Base-by-base conservation (phyloP, 192 early-diverging fungal species). In the Pilaira anomala region DNA sequence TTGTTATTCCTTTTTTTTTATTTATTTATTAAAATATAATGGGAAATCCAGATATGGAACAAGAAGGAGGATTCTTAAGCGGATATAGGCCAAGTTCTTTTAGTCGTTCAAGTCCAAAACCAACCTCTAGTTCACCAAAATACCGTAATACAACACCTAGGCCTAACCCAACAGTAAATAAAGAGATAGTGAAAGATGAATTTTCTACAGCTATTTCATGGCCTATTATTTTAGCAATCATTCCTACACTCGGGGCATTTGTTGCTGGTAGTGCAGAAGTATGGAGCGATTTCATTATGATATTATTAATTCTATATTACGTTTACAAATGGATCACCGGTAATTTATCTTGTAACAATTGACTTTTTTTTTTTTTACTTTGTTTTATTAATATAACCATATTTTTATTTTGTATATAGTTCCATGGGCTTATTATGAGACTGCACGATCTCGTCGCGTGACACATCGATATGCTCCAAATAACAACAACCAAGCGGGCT, bases 261-360 rank as follows among this genome's bases (percentile, higher is more conserved):
- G 33, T 85, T 48, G 80, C 76, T 59, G 83, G 83, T 21, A 83
- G 77, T 62, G 77, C 81, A 11, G 83, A 85, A 54, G 69, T 83
- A 49, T 85, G 79, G 76, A 80, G 79, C 49, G 83, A 85, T 66
- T 81, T 85, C 19, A 60, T 85, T 28, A 76, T 82, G 45, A 69
- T 85, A n/a, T 39, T 78, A n/a, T 66, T 85, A 41, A 85, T 85
- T 33, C 67, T 77, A 3, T 85, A 78, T 50, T 85, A 81, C 56
- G 72, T 83, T 53, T 85, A 83, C 29, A 82, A 85, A 49, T 79
- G 80, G 64, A 81, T 85, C 44, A 85, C 78, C 79, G 83, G 83
- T 83, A 82, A 25, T 24, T 9, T 13, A 16, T 14, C 44, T 16
- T 46, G 18, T 19, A 46, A 14, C 44, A 14, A 46, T 46, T 46